phyloP scores from a whole-genome alignment of 768 basidiomycete species.

The Russula sp. region DNA sequence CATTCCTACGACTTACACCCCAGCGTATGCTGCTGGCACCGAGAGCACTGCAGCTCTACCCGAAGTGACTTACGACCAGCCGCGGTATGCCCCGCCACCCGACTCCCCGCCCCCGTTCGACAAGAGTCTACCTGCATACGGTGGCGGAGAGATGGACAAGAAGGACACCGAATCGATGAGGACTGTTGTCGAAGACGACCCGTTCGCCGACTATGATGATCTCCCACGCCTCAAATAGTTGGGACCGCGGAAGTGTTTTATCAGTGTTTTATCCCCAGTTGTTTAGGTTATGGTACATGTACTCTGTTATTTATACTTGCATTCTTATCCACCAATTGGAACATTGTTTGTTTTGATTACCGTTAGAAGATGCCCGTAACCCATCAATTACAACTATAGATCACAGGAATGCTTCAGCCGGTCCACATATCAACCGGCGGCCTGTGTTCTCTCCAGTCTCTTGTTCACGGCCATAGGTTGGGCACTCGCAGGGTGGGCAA shows the following conservation, averaged over 20 bases:
- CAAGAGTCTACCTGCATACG: slow-evolving; percentile 45
- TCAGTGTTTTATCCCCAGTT: not conserved
- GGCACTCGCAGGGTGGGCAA: slow-evolving; percentile 49
- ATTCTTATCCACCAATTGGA: not conserved
- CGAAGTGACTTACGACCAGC: slow-evolving; percentile 26
- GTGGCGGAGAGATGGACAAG: slow-evolving; percentile 33
- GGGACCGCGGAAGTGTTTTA: not conserved
- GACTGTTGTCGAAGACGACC: slow-evolving; percentile 43
- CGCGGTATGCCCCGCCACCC: slow-evolving; percentile 47
- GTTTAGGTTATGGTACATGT: not conserved
- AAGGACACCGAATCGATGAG: slow-evolving; percentile 34
- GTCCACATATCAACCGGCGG: slow-evolving; percentile 44
- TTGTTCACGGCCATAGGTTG: slow-evolving; percentile 62
- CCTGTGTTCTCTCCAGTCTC: slow-evolving; percentile 68
- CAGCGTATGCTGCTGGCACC: slow-evolving; percentile 32
- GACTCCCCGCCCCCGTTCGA: slow-evolving; percentile 47
- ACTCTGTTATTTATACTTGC: not conserved
- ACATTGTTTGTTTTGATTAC: not conserved
- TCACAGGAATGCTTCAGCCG: not conserved
- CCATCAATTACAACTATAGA: not conserved
- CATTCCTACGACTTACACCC: slow-evolving; percentile 38
- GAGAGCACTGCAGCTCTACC: slow-evolving; percentile 29
- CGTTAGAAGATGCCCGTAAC: not conserved
- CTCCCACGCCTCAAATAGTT: slow-evolving; percentile 9
- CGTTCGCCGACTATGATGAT: slow-evolving; percentile 53